Conservation (phyloP, 768 basidiomycete genomes). For the Boletus sp. region DNA sequence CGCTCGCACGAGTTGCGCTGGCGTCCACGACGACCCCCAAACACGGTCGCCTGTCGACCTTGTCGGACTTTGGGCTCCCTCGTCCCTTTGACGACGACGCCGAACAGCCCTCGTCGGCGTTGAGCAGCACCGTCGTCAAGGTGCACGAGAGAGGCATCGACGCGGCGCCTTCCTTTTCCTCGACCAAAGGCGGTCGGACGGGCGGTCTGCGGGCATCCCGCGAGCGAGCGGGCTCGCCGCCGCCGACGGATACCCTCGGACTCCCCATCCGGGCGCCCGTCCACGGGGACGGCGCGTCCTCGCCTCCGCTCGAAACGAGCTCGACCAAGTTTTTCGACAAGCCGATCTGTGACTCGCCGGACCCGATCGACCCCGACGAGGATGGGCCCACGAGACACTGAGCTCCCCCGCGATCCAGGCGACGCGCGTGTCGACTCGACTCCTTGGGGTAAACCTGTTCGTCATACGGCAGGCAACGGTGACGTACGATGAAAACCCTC, state of each 20-base stretch:
- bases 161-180: not conserved
- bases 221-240: not conserved
- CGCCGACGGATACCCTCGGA: not conserved
- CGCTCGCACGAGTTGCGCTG: constrained; percentile 20
- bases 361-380: constrained; percentile 7
- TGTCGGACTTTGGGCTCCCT: constrained; percentile 17
- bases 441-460: not conserved
- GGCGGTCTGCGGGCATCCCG: not conserved
- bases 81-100: constrained; percentile 23
- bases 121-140: not conserved
- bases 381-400: not conserved
- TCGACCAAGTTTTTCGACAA: constrained; percentile 4
- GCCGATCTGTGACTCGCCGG: constrained; percentile 25
- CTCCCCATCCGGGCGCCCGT: not conserved
- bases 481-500: not conserved
- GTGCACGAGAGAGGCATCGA: constrained; percentile 23
- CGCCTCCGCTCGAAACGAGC: constrained; percentile 2
- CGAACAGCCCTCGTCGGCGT: not conserved
- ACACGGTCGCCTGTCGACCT: constrained; percentile 12
- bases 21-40: not conserved
- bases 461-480: not conserved
- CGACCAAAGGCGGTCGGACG: not conserved
- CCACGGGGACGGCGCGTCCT: not conserved
- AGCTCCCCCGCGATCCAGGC: not conserved
- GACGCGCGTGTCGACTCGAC: not conserved